Evolutionary conservation across 139 green algal species (phyloP), one percentile per base, ranked within the genome.

Genomic region (Picochlorum costavermella): DNA sequence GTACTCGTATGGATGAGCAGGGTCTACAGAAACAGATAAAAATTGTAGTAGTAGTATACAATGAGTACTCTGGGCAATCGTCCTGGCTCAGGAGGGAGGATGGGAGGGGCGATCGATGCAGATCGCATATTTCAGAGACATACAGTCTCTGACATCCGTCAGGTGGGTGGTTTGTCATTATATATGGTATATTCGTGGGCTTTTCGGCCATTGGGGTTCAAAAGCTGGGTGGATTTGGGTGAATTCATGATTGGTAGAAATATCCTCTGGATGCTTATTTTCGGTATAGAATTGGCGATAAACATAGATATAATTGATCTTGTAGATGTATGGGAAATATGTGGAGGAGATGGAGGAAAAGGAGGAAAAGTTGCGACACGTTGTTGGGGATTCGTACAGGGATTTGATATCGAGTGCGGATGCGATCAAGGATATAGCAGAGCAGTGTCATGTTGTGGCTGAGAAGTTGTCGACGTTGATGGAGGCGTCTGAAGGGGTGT

Each of bases 351-450:
- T 97, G 13, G 85, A 95, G 49, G 83, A 89, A 46, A 97, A 96
- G 69, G 91, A 93, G 61, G 61, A 79, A 37, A 78, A 95, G 71
- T 79, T 97, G 20, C 77, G 89, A 0, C 75, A 89, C 56, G 73
- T 95, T 10, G 86, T 96, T 12, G 90, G 90, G 0, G 79, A 88
- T 31, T 94, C 88, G 1, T 96, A 96, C 73, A 92, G 88, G 59
- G 89, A 97, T 59, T 76, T 97, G 14, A 97, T 97, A 46, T 83
- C 89, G 45, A 92, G 81, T 43, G 85, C 91, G 0, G 92, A 97
- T 78, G 94, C 82, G 28, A 94, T 97, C 16, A 60, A 94, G 1
- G 65, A 69, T 9, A 96, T 97, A 48, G 57, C 83, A 2, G 73
- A 69, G 9, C 83, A 81, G 31, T 90, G 77, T 28, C 64, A 82